Conservation (phyloP, 495 filamentous ascomycete species). For the Pyrenopolyporus hunteri region DNA sequence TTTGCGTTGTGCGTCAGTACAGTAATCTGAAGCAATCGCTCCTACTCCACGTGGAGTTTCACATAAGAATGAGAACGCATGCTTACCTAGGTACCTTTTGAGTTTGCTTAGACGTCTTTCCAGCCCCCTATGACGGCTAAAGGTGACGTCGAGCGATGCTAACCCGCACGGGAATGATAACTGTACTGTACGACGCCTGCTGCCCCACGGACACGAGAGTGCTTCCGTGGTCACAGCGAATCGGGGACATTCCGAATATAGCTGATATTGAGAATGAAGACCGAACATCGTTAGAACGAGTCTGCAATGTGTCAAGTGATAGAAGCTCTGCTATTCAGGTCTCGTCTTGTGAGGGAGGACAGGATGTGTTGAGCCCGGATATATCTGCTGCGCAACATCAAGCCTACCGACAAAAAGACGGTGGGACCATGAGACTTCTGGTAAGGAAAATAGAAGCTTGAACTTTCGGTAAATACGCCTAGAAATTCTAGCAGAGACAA, state of each 20-base stretch:
- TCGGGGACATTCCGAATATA: conserved; percentile 4
- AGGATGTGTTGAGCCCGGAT: conserved; percentile 5
- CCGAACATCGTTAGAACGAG: conserved; percentile 11
- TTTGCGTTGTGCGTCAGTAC: neutral
- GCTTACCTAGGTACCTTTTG: conserved; percentile 3
- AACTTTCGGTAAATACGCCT: neutral
- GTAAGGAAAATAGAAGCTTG: neutral
- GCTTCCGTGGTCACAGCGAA: neutral
- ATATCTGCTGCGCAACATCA: conserved; percentile 8
- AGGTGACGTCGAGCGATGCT: neutral
- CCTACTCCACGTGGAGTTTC: neutral
- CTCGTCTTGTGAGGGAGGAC: neutral
- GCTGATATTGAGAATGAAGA: neutral
- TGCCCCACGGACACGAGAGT: conserved; percentile 2
- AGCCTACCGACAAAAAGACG: neutral
- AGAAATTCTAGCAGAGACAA: neutral
- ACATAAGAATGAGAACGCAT: conserved; percentile 4
- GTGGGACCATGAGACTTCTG: neutral
- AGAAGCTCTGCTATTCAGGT: conserved; percentile 2
- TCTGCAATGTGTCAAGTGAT: neutral
- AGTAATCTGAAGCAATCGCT: neutral
- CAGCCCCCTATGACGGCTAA: neutral
- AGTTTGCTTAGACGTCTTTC: neutral
- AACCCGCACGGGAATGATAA: neutral
- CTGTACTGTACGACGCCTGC: conserved; percentile 1